Conservation (phyloP, 1,284 basidiomycete species). For the Boletus austroedulis region DNA sequence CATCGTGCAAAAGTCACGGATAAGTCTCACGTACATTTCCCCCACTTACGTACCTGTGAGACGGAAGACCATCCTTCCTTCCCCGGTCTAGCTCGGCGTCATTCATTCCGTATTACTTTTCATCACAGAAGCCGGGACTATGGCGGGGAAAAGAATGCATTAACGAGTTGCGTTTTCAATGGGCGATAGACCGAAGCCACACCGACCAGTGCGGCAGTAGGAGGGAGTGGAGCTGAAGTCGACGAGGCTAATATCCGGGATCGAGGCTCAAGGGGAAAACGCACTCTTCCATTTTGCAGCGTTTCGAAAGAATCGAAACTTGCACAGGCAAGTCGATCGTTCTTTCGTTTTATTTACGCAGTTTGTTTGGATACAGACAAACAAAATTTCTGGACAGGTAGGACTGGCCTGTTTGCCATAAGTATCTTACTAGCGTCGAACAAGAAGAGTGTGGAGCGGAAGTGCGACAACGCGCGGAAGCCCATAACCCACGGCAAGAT, state of each 20-base stretch:
- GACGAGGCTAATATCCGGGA: conserved; percentile 12
- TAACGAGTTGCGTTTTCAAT: background rate
- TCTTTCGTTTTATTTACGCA: background rate
- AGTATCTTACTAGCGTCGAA: background rate
- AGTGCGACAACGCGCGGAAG: conserved; percentile 2
- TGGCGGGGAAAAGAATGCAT: background rate
- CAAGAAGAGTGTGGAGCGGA: background rate
- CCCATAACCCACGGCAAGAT: conserved; percentile 35
- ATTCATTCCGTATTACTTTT: background rate
- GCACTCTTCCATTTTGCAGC: conserved; percentile 15
- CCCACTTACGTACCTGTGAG: conserved; percentile 17
- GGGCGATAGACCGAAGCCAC: background rate
- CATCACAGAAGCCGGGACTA: background rate
- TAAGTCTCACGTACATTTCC: conserved; percentile 10
- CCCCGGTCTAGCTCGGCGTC: background rate
- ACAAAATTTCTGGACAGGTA: conserved; percentile 1
- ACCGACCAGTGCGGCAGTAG: background rate
- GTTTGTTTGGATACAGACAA: conserved; percentile 22
- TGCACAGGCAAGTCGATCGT: background rate
- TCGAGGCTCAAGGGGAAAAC: conserved; percentile 13
- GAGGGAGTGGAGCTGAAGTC: background rate
- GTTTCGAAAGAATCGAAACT: conserved; percentile 4
- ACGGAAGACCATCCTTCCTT: conserved; percentile 9
- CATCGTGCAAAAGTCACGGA: background rate
- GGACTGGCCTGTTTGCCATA: too few species aligned